Conservation (phyloP, 2,329 filamentous ascomycete species). For the Venturia carpophila region DNA sequence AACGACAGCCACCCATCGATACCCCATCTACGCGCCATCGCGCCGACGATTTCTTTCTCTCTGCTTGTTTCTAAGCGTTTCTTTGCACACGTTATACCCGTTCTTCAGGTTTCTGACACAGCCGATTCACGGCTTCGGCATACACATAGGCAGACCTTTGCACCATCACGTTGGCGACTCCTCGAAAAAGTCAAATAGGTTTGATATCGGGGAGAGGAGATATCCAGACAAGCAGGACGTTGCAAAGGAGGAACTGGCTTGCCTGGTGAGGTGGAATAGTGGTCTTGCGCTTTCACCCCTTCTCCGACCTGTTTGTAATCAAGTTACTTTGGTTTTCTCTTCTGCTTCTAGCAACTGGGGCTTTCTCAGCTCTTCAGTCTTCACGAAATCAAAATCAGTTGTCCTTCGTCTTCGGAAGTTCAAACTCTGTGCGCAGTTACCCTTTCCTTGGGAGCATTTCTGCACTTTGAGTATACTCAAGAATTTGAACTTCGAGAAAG, state of each 20-base stretch:
- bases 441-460: slow-evolving; percentile 8
- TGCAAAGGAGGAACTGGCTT: slow-evolving; percentile 2
- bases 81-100: background rate
- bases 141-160: background rate
- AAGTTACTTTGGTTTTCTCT: slow-evolving; percentile 12
- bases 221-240: slow-evolving; percentile 1
- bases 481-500: slow-evolving; percentile 10
- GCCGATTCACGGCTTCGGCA: background rate
- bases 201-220: slow-evolving; percentile 8
- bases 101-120: background rate
- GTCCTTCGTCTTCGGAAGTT: slow-evolving; percentile 9
- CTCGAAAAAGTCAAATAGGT: background rate
- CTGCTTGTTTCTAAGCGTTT: background rate
- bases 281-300: slow-evolving; percentile 12
- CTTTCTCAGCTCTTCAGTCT: slow-evolving; percentile 12
- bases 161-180: background rate
- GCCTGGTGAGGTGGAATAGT: slow-evolving; percentile 2
- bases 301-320: slow-evolving; percentile 10
- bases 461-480: slow-evolving; percentile 10
- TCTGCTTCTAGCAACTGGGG: slow-evolving; percentile 12
- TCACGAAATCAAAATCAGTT: slow-evolving; percentile 12
- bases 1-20: background rate
- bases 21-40: background rate
- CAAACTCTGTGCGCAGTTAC: slow-evolving; percentile 10
- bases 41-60: background rate